Percentiles rank a stretch among this genome's conserved stretches.
Conservation (phyloP, 2,329 filamentous ascomycete genomes). For the Beauveria pseudobassiana region DNA sequence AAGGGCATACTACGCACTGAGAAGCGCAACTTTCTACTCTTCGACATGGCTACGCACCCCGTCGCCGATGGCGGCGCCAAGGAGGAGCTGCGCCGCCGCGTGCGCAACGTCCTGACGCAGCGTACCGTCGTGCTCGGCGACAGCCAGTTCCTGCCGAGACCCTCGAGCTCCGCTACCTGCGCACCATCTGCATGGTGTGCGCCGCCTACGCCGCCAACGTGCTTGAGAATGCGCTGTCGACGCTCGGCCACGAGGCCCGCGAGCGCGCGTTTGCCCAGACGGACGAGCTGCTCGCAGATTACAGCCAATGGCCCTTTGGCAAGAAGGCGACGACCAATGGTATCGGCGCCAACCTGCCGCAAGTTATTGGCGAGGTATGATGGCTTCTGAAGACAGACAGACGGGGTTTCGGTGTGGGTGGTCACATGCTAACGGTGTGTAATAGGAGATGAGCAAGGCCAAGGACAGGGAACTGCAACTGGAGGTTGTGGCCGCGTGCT, state of each 20-base stretch:
- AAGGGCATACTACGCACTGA: constrained; percentile 98
- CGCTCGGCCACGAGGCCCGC: constrained; percentile 85
- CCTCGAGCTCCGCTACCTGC: constrained; percentile 86
- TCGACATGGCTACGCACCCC: constrained; percentile 99
- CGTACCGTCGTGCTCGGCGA: constrained; percentile 84
- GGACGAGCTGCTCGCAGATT: constrained; percentile 90
- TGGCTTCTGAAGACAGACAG: not conserved
- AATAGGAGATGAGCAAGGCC: constrained; percentile 66
- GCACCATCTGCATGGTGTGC: constrained; percentile 94
- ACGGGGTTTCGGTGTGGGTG: not conserved
- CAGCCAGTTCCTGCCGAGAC: constrained; percentile 85
- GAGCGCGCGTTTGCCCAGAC: constrained; percentile 96
- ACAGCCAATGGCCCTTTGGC: constrained; percentile 95
- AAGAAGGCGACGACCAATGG: constrained; percentile 72
- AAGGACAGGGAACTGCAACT: constrained; percentile 95
- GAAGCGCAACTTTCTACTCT: constrained; percentile 98
- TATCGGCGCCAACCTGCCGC: constrained; percentile 86
- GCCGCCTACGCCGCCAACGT: constrained; percentile 97
- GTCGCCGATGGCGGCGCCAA: constrained; percentile 95
- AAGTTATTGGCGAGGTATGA: constrained; percentile 68
- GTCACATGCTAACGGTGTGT: constrained; percentile 14
- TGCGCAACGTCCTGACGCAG: constrained; percentile 86
- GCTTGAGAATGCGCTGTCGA: constrained; percentile 92
- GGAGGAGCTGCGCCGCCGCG: constrained; percentile 89
- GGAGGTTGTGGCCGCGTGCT: constrained; percentile 91